Evolutionary conservation across 1,284 basidiomycete species (phyloP), one percentile per base, ranked within the genome.

Genomic region (Rhodotorula mucilaginosa): DNA sequence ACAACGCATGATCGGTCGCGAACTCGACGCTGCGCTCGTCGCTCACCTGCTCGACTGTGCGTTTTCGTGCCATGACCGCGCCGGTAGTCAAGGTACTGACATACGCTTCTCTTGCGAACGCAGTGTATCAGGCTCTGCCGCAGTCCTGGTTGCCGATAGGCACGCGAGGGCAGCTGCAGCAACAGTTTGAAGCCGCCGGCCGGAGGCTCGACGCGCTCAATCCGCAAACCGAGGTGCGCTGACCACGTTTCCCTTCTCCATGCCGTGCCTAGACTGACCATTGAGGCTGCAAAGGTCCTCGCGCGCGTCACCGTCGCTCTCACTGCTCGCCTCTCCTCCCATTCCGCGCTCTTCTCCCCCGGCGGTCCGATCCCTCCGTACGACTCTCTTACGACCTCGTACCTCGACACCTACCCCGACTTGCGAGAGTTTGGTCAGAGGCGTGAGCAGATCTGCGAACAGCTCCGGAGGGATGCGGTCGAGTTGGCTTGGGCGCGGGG

Each of bases 301-400:
- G 73, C 73, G 0, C 61, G 67, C 48, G 63, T 71, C 0, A 73
- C 74, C 31, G 74, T 76, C 47, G 75, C 75, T 19, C 70, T 76
- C 18, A 70, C 75, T 1, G 67, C 67, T 5, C 73, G 73, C 12
- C 64, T 76, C 19, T 72, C 73, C 7, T 74, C 73, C 5, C 73
- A 76, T 49, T 67, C 75, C 2, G 31, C 61, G n/a, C 58, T 67
- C 21, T 58, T 72, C 12, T 3, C 61, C 29, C 21, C 51, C 52
- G 52, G 62, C 26, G 15, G 13, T 18, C 44, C 58, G 18, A 54
- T 74, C n/a, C 67, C 72, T 2, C 6, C 68, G 0, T 68, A 71
- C 58, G 67, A 71, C 6, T 39, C 60, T 0, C 59, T 74, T 47
- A 76, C 70, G 26, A 63, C 67, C 3, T 31, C 58, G 2, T 63